Base-by-base conservation (phyloP, 2,329 filamentous ascomycete species). In the Fusarium concolor region DNA sequence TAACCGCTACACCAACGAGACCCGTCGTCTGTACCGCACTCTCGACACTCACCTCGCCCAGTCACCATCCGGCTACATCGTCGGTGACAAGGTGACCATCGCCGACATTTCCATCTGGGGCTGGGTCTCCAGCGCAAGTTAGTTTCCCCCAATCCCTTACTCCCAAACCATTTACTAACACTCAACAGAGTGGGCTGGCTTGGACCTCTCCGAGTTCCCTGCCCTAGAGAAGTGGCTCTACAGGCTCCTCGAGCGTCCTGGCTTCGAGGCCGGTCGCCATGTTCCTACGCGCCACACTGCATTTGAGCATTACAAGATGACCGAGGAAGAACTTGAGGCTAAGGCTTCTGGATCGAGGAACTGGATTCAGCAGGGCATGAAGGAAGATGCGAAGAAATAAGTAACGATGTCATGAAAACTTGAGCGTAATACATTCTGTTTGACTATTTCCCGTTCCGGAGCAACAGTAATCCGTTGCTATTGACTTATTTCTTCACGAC, bases 81-180 rank as follows among this genome's bases (percentile, higher is more conserved):
- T 90, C 43, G 92, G 91, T 35, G 87, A 92, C 76, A 87, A 87
- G 65, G 82, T 86, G 64, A 93, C 91, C 42, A 88, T 92, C 69
- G 93, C 92, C 3, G 94, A 97, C 77, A 92, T 97, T 62, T 84
- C 92, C 41, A 87, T 88, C 77, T 94, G 90, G 86, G 92, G 92
- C 26, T 96, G 93, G 93, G 85, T 95, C 6, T 83, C 88, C 6
- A 53, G 77, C 15, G 77, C 81, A 35, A 77, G 85, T 87, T 76
- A 65, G 77, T 73, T 10, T 4, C 18, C 26, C 20, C 17, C 24
- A 17, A 0, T 10, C 2, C 11, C n/a, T 31, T 20, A 20, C 2
- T 15, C 18, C 17, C n/a, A 22, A 20, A 8, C 1, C 15, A 8
- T 5, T 22, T 3, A 12, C 59, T 56, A 24, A 65, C 17, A 41